These are phyloP conservation scores for Penicillium flavigenum DNA, from an alignment of 495 filamentous ascomycete species.

Conservation along the genomic window DNA sequence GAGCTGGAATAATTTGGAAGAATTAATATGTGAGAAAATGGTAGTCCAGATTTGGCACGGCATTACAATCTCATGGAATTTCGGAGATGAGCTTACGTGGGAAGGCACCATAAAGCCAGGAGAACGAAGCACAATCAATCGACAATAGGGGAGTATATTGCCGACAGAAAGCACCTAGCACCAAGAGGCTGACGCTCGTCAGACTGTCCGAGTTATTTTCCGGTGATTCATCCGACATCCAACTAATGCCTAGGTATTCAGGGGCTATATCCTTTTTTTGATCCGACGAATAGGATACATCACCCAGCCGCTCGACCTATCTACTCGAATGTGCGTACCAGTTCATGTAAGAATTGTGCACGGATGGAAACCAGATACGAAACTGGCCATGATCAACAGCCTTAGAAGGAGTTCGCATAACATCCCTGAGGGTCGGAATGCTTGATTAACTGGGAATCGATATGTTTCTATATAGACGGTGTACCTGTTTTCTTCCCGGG, in stretches of 20 bases:
- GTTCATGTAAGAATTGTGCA: not conserved
- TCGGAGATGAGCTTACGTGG: not conserved
- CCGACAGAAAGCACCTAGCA: not conserved
- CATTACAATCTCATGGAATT: not conserved
- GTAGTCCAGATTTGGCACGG: constrained; percentile 2
- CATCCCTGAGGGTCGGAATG: not conserved
- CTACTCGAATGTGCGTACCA: too few species aligned
- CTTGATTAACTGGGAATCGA: not conserved
- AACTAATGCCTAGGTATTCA: not conserved
- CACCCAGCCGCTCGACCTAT: not conserved
- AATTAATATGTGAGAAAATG: not conserved
- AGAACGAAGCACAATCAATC: not conserved
- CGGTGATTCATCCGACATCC: not conserved
- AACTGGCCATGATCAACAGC: not conserved
- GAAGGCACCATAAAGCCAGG: not conserved
- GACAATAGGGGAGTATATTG: too few species aligned
- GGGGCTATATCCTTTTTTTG: not conserved
- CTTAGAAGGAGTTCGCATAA: not conserved
- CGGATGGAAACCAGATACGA: not conserved
- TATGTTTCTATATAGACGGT: not conserved
- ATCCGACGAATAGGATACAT: not conserved
- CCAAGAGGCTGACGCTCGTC: not conserved
- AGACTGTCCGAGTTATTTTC: not conserved
- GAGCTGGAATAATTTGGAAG: not conserved
- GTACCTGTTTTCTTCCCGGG: too few species aligned